Evolutionary conservation across 345 rosid genomes (phyloP).

Genomic region (Psidium friedrichsthalianum): DNA sequence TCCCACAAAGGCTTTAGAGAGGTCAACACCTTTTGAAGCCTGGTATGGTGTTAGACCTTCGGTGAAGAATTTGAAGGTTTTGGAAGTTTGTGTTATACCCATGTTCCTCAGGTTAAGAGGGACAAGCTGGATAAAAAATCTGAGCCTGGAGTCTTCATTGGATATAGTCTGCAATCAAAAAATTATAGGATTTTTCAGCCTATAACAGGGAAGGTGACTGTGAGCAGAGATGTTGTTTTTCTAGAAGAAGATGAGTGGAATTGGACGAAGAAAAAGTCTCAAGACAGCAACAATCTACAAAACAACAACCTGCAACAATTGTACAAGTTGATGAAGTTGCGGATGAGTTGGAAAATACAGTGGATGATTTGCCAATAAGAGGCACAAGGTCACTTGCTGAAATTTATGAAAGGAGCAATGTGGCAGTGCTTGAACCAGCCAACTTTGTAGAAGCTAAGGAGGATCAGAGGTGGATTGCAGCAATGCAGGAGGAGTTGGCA

Average conservation of each 20-base stretch:
- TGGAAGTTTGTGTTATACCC: neutral
- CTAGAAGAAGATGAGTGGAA: too few relatives aligned
- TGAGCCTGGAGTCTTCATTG: conserved; percentile 5
- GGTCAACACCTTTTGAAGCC: too few relatives aligned
- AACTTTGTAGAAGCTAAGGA: neutral
- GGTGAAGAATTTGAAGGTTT: neutral
- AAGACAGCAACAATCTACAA: too few relatives aligned
- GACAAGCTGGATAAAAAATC: conserved; percentile 7
- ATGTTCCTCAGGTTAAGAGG: conserved; percentile 1
- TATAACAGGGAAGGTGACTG: neutral
- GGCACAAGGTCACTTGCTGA: conserved; percentile 1
- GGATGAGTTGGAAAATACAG: neutral
- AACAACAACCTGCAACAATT: neutral
- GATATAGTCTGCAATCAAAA: neutral
- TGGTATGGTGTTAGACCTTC: too few relatives aligned
- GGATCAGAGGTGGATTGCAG: neutral
- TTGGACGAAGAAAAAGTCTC: too few relatives aligned
- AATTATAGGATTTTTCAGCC: conserved; percentile 5
- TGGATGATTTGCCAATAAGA: neutral
- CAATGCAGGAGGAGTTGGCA: neutral
- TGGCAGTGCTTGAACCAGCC: neutral
- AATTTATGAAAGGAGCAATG: neutral
- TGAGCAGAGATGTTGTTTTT: too few relatives aligned
- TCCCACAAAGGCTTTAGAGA: neutral
- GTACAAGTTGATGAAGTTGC: neutral